Conservation (phyloP, 371 early-diverging fungal genomes). For the Smittium culicis region DNA sequence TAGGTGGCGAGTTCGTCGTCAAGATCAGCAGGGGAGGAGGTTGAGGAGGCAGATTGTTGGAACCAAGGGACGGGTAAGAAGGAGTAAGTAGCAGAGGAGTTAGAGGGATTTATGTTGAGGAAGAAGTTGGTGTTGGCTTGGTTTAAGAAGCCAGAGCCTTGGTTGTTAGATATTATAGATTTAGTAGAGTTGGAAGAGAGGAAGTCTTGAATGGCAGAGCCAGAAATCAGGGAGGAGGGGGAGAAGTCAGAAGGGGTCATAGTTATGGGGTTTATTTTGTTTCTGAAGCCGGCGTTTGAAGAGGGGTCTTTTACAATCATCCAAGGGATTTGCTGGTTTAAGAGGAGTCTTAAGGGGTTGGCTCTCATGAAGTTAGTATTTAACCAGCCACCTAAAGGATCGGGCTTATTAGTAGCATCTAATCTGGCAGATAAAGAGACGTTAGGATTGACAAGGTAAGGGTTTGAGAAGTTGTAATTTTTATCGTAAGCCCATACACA, state of each 20-base stretch:
- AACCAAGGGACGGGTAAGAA: constrained; percentile 6
- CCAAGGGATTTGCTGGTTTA: constrained; percentile 28
- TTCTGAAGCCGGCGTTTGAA: constrained; percentile 20
- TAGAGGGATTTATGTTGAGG: background rate
- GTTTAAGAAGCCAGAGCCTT: background rate
- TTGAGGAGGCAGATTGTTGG: background rate
- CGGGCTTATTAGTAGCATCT: constrained; percentile 33
- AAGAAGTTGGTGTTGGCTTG: constrained; percentile 2
- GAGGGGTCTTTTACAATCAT: constrained; percentile 22
- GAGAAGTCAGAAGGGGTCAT: background rate
- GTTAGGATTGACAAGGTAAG: constrained; percentile 27
- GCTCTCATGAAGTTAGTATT: constrained; percentile 14
- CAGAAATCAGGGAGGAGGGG: background rate
- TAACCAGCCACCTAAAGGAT: constrained; percentile 34
- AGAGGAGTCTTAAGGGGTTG: constrained; percentile 18
- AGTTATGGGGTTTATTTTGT: constrained; percentile 17
- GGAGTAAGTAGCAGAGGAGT: background rate
- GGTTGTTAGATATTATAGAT: background rate
- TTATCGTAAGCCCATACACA: constrained; percentile 38
- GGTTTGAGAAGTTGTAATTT: constrained; percentile 33
- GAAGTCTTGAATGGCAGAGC: background rate
- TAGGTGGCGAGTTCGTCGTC: constrained; percentile 1
- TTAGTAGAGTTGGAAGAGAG: background rate
- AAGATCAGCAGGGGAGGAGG: background rate
- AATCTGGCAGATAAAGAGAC: constrained; percentile 19